Conservation (phyloP, 345 rosid species). For the Rhodamnia rubescens region DNA sequence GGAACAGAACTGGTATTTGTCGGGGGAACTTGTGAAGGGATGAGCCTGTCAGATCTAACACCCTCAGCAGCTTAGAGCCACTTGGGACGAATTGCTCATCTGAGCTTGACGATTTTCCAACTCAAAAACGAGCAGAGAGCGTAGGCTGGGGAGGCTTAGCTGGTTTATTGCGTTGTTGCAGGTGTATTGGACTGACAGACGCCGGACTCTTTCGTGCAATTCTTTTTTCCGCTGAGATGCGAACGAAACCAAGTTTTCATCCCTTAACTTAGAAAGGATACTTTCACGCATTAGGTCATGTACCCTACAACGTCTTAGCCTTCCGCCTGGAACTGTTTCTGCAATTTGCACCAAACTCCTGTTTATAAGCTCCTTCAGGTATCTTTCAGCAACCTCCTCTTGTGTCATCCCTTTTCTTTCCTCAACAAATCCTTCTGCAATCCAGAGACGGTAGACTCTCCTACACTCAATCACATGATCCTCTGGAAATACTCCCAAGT, state of each 20-base stretch:
- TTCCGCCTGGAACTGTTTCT: fast-evolving
- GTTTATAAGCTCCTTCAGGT: neutral
- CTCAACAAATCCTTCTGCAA: neutral
- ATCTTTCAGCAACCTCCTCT: neutral
- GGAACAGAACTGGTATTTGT: neutral
- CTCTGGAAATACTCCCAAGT: neutral
- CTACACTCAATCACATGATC: fast-evolving
- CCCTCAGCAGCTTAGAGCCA: neutral
- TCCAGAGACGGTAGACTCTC: neutral
- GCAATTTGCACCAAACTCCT: neutral
- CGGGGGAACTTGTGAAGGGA: neutral
- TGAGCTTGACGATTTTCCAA: fast-evolving
- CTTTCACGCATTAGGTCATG: neutral
- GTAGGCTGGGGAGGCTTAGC: neutral
- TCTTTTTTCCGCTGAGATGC: neutral
- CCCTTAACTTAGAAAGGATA: neutral
- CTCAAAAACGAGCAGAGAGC: neutral
- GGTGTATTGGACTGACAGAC: neutral
- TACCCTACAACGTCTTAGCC: neutral
- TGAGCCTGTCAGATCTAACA: neutral
- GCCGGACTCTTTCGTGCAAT: neutral
- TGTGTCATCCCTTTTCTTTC: neutral
- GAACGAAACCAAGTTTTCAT: neutral
- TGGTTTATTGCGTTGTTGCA: fast-evolving
- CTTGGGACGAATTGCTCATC: neutral